These are phyloP conservation scores for Penicillium arizonense DNA, from an alignment of 495 filamentous ascomycete species.

Conservation along the genomic window DNA sequence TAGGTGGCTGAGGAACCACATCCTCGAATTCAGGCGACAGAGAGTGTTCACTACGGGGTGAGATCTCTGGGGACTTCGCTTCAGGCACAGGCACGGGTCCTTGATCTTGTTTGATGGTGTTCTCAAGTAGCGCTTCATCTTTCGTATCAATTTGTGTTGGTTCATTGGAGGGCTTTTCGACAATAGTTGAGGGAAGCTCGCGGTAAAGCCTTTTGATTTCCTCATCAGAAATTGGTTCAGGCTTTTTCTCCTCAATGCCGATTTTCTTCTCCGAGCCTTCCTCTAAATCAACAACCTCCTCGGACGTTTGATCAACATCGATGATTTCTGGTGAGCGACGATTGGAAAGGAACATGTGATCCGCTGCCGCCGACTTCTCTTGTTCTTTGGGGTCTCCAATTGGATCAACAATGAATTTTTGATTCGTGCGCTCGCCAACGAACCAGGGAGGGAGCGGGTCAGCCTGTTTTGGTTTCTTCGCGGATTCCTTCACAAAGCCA, in stretches of 20 bases:
- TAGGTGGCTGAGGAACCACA: slow-evolving; percentile 25
- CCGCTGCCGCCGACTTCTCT: slow-evolving; percentile 24
- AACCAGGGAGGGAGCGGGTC: slow-evolving; percentile 88
- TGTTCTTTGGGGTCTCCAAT: slow-evolving; percentile 22
- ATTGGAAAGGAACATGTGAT: slow-evolving; percentile 39
- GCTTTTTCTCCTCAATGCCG: not conserved
- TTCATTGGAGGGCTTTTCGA: not conserved
- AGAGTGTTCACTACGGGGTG: slow-evolving; percentile 25
- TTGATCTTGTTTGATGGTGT: not conserved
- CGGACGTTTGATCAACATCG: slow-evolving; percentile 38
- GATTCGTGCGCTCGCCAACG: slow-evolving; percentile 29
- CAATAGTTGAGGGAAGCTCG: not conserved
- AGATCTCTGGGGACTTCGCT: not conserved
- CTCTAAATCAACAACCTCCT: slow-evolving; percentile 46
- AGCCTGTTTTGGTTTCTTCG: slow-evolving; percentile 48
- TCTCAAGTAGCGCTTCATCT: not conserved
- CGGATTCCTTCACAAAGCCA: slow-evolving; percentile 61
- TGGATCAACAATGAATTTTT: slow-evolving; percentile 36
- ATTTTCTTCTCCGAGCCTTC: slow-evolving; percentile 23
- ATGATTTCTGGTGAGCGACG: slow-evolving; percentile 45
- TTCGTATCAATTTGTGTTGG: not conserved
- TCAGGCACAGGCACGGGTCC: not conserved
- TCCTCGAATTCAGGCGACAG: slow-evolving; percentile 56
- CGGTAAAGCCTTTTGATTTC: not conserved
- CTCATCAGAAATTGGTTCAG: not conserved